Base-by-base conservation (phyloP, 371 early-diverging fungal species). In the Mortierella sp. region DNA sequence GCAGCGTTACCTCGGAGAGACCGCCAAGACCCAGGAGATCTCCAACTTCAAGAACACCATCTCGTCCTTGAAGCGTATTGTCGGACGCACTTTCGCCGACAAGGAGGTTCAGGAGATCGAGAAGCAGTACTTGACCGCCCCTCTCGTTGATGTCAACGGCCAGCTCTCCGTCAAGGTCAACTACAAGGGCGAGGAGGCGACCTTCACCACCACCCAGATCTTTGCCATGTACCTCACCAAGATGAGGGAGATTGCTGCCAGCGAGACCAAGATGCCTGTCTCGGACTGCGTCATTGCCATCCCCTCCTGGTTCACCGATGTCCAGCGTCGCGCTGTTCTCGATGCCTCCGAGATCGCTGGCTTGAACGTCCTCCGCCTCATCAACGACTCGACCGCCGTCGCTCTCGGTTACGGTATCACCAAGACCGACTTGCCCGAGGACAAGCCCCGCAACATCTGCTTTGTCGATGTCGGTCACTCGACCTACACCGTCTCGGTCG, bases 381-480 rank as follows among this genome's bases (percentile, higher is more conserved):
- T 99, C 88, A 97, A 98, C 90, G 99, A 99, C 81, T 93, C 93
- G 82, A 97, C 98, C 54, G 98, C 98, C 41, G 38, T 96, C 75
- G 98, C 99, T 56, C 94, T 99, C 76, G 98, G 97, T 72, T 99
- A 98, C 84, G 99, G 99, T 89, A 98, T 99, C 89, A 99, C 99
- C 89, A 98, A 98, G 93, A 91, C 92, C 48, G 99, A 99, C 89
- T 91, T 99, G 76, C 99, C 99, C 80, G 98, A 98, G 90, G 95
- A 97, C 55, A 97, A 97, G 91, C 95, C 99, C 77, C 95, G 96
- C 81, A 95, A 94, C 85, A 97, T 99, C 65, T 96, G 95, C 75
- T 96, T 99, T 88, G 96, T 97, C 71, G 99, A 99, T 89, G 92
- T 98, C 75, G 99, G 99, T 75, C 96, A 98, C 92, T 97, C 98